Percentiles rank a stretch among this genome's conserved stretches.
phyloP scores from a whole-genome alignment of 768 basidiomycete genomes.

The Phylloporus scabripes region DNA sequence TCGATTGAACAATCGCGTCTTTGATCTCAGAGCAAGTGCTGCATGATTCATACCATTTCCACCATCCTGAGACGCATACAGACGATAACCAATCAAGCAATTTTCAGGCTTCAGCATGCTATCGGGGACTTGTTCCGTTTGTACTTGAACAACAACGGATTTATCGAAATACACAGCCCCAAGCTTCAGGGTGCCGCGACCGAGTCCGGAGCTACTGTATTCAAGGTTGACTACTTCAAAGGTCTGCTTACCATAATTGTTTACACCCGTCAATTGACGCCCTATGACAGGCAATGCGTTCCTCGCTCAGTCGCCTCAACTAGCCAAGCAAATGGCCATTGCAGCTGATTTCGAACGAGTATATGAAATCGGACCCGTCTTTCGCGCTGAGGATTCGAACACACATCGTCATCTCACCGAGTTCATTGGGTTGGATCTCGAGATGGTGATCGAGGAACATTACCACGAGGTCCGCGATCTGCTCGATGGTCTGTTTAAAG shows the following conservation, averaged over 20 bases:
- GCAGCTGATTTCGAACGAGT: constrained; percentile 98
- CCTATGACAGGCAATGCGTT: constrained; percentile 67
- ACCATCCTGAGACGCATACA: constrained; percentile 29
- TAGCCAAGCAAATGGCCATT: constrained; percentile 99
- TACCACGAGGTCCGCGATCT: constrained; percentile 97
- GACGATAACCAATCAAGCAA: constrained; percentile 94
- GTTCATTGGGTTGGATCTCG: constrained; percentile 97
- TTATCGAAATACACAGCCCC: constrained; percentile 95
- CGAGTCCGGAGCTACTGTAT: constrained; percentile 94
- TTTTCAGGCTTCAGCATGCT: constrained; percentile 89
- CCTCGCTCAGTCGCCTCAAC: constrained; percentile 94
- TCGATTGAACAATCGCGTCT: constrained; percentile 86
- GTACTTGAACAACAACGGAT: constrained; percentile 66
- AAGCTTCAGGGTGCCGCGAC: constrained; percentile 97
- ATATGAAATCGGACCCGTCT: constrained; percentile 95
- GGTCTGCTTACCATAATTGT: constrained; percentile 34
- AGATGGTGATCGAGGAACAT: constrained; percentile 98
- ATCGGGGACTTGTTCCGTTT: constrained; percentile 86
- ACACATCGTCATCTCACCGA: constrained; percentile 98
- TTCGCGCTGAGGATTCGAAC: constrained; percentile 96
- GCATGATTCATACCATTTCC: background rate
- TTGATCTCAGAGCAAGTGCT: constrained; percentile 80
- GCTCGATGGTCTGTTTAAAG: constrained; percentile 79
- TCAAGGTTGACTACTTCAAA: constrained; percentile 98
- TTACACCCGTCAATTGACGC: background rate